Conservation (phyloP, 805 yeast species). For the Wickerhamiella cacticola region DNA sequence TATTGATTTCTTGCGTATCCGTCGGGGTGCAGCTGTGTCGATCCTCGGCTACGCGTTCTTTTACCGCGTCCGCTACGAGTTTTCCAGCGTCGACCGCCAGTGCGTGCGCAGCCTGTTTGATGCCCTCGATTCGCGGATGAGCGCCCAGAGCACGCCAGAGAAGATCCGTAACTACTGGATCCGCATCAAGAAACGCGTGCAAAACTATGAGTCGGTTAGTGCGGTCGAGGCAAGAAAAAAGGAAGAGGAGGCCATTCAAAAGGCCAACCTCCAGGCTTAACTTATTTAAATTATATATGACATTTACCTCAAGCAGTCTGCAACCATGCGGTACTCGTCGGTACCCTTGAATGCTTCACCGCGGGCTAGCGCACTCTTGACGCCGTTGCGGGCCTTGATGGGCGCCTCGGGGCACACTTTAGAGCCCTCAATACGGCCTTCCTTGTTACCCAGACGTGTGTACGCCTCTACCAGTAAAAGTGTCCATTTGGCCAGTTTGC, state of each 20-base stretch:
- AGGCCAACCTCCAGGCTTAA: slow-evolving; percentile 13
- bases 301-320: no score
- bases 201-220: slow-evolving; percentile 15
- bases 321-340: slow-evolving; percentile 8
- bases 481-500: slow-evolving; percentile 67
- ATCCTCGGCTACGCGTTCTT: slow-evolving; percentile 42
- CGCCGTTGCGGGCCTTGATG: slow-evolving; percentile 60
- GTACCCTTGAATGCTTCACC: slow-evolving; percentile 37
- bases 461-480: slow-evolving; percentile 73
- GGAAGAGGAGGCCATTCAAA: slow-evolving; percentile 17
- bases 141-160: slow-evolving; percentile 40
- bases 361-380: slow-evolving; percentile 64
- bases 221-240: slow-evolving; percentile 1
- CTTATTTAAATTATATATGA: neutral
- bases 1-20: slow-evolving; percentile 42
- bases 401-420: slow-evolving; percentile 89
- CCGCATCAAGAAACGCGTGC: slow-evolving; percentile 30
- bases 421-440: slow-evolving; percentile 47
- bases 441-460: slow-evolving; percentile 68
- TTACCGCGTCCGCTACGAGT: slow-evolving; percentile 61
- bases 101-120: slow-evolving; percentile 53
- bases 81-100: slow-evolving; percentile 52
- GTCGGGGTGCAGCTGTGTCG: slow-evolving; percentile 49
- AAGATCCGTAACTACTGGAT: slow-evolving; percentile 39
- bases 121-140: slow-evolving; percentile 41